Conservation (phyloP, 805 yeast species). For the Vanderwaltozyma yarrowii region DNA sequence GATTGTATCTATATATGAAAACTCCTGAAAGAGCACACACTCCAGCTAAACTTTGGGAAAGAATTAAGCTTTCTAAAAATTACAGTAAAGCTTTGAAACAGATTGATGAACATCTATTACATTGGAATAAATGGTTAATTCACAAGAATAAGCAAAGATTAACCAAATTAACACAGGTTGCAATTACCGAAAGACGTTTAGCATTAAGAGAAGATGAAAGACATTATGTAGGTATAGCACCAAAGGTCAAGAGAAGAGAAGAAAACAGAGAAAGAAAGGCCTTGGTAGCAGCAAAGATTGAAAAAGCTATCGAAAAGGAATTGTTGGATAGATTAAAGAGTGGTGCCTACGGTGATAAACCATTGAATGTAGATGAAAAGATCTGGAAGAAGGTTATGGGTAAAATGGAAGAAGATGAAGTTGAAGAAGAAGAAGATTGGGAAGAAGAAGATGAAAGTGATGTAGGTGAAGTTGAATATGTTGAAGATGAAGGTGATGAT, state of each 20-base stretch:
- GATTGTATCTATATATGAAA: conserved; percentile 81
- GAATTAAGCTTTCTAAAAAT: conserved; percentile 82
- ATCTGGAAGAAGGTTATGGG: conserved; percentile 93
- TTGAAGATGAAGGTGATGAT: conserved; percentile 81
- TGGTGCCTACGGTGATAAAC: conserved; percentile 98
- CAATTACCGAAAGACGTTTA: conserved; percentile 86
- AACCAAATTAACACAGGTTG: conserved; percentile 90
- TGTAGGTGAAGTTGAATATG: conserved; percentile 78
- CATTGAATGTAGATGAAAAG: conserved; percentile 90
- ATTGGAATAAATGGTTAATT: conserved; percentile 87
- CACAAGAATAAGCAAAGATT: conserved; percentile 95
- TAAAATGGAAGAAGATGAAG: conserved; percentile 63
- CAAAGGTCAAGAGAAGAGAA: conserved; percentile 92
- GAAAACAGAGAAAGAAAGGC: conserved; percentile 94
- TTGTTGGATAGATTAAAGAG: conserved; percentile 87
- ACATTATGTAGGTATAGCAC: conserved; percentile 84
- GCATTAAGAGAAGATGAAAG: conserved; percentile 88
- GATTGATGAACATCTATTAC: conserved; percentile 73
- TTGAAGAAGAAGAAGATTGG: conserved; percentile 36
- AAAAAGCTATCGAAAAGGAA: conserved; percentile 93
- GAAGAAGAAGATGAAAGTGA: conserved; percentile 43
- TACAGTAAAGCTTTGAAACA: conserved; percentile 82
- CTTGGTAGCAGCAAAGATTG: conserved; percentile 90
- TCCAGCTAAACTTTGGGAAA: conserved; percentile 91
- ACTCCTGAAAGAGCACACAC: conserved; percentile 97